Evolutionary conservation across 306 rosid species (phyloP).

Genomic region (Rosa lucieae): DNA sequence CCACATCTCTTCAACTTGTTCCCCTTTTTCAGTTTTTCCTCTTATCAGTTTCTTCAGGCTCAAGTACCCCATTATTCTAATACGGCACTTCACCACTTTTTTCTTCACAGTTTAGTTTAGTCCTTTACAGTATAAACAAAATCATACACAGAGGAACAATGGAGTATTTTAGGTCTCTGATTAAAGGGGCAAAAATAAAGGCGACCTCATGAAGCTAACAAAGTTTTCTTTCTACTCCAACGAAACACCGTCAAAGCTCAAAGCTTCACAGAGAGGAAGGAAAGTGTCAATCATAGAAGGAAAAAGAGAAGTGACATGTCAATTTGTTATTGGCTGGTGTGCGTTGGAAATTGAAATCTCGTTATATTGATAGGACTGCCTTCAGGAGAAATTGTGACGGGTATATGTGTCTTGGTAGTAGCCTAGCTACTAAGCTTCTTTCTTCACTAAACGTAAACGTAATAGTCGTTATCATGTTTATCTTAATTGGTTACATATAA

Average conservation of each 20-base stretch:
- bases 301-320: neutral
- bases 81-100: no score
- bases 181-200: neutral
- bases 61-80: neutral
- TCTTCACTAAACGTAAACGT: no score
- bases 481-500: neutral
- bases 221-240: neutral
- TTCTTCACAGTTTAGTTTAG: no score
- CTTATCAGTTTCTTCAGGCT: neutral
- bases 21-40: neutral
- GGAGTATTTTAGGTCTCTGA: neutral
- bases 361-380: neutral
- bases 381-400: neutral
- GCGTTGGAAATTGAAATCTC: conserved; percentile 12
- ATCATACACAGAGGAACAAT: no score
- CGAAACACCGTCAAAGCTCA: neutral
- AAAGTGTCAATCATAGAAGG: neutral
- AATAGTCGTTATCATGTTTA: neutral
- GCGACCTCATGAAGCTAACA: neutral
- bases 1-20: conserved; percentile 10
- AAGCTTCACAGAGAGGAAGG: no score
- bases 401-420: neutral
- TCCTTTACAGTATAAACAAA: no score
- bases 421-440: neutral
- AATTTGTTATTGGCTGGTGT: neutral